These are phyloP conservation scores for Fusarium gaditjirri DNA, from an alignment of 2,329 filamentous ascomycete species.

Conservation along the genomic window DNA sequence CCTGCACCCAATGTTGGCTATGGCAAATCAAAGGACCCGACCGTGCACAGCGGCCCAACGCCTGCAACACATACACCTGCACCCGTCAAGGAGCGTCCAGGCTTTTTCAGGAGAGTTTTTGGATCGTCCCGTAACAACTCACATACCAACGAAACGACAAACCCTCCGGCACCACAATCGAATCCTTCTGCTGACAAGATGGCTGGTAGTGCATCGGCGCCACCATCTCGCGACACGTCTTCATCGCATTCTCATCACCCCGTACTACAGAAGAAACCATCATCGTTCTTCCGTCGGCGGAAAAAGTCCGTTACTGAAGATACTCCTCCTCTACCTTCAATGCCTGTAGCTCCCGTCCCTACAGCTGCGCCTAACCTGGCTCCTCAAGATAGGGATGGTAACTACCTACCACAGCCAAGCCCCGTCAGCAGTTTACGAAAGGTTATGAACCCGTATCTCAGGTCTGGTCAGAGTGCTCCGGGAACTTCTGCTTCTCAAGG, in stretches of 20 bases:
- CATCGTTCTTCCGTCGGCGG: conserved; percentile 91
- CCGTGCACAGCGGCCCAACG: conserved; percentile 59
- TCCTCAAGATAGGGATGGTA: conserved; percentile 46
- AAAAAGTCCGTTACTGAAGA: conserved; percentile 89
- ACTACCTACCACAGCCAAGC: conserved; percentile 59
- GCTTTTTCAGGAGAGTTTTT: conserved; percentile 95
- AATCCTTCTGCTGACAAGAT: conserved; percentile 51
- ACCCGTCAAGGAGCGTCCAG: conserved; percentile 74
- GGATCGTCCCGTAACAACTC: conserved; percentile 71
- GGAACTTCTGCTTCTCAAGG: conserved; percentile 43
- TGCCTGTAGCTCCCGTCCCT: conserved; percentile 55
- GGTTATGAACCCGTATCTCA: conserved; percentile 87
- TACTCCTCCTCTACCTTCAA: conserved; percentile 68
- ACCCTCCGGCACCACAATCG: conserved; percentile 35
- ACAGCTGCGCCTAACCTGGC: conserved; percentile 50
- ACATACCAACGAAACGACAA: conserved; percentile 40
- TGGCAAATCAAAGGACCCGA: conserved; percentile 64
- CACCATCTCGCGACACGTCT: conserved; percentile 61
- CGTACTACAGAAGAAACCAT: conserved; percentile 85
- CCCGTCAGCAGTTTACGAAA: conserved; percentile 84
- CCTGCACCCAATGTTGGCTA: conserved; percentile 69
- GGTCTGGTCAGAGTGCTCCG: conserved; percentile 45
- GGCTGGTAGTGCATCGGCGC: conserved; percentile 60
- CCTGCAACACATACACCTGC: conserved; percentile 59
- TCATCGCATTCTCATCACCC: conserved; percentile 60